These are phyloP conservation scores for Penicillium expansum DNA, from an alignment of 2,329 filamentous ascomycete genomes.

Conservation along the genomic window DNA sequence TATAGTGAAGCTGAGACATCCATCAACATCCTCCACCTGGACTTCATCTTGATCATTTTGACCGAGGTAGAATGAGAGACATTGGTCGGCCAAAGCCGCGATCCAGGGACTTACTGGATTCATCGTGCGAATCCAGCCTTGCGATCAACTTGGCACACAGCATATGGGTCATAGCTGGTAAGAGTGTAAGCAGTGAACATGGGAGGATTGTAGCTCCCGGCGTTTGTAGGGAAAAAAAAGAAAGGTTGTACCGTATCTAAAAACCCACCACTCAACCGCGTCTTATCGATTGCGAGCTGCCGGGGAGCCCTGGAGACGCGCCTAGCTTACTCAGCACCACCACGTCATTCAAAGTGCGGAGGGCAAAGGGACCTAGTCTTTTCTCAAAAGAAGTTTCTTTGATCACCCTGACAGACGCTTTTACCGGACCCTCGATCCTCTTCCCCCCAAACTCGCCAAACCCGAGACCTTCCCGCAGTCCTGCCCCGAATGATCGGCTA, in stretches of 20 bases:
- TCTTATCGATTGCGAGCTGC: conserved; percentile 4
- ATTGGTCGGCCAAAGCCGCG: conserved; percentile 23
- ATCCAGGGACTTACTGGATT: conserved; percentile 25
- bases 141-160: not conserved
- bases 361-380: conserved; percentile 8
- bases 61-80: conserved; percentile 21
- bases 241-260: not conserved
- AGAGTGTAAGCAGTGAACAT: not conserved
- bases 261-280: not conserved
- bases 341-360: conserved; percentile 32
- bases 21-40: conserved; percentile 34
- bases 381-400: not conserved
- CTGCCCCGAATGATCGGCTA: conserved; percentile 10
- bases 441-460: not conserved
- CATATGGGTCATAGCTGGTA: not conserved
- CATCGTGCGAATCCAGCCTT: conserved; percentile 24
- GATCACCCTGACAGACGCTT: not conserved
- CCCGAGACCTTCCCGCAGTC: not conserved
- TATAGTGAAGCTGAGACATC: conserved; percentile 32
- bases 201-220: not conserved
- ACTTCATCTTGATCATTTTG: conserved; percentile 9
- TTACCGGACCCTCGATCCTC: not conserved
- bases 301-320: conserved; percentile 10
- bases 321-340: conserved; percentile 23
- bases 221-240: not conserved